Conservation (phyloP, 164 flowering plant genomes). For the Amborella trichopoda region DNA sequence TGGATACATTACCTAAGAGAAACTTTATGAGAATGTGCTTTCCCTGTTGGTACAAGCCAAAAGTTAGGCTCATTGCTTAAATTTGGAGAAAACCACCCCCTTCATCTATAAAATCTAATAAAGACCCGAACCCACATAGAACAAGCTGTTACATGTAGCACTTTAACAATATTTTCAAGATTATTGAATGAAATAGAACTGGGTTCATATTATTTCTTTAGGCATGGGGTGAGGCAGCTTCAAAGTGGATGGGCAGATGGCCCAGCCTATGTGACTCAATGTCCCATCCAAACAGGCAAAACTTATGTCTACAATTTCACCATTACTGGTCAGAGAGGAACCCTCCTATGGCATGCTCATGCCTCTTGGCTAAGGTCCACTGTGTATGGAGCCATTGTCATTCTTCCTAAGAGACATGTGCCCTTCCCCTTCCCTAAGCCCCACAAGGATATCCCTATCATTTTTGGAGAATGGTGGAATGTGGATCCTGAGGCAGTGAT, state of each 20-base stretch:
- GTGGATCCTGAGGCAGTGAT: conserved; percentile 39
- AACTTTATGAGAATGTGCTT: too few species aligned
- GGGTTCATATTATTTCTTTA: too few species aligned
- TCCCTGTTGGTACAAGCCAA: too few species aligned
- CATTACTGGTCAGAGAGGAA: conserved; percentile 44
- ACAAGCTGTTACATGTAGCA: too few species aligned
- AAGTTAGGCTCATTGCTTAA: too few species aligned
- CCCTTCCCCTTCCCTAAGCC: conserved; percentile 46
- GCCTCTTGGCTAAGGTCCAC: conserved; percentile 41
- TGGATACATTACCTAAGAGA: too few species aligned
- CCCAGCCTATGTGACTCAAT: conserved; percentile 44
- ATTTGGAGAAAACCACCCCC: not conserved
- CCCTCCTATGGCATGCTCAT: conserved; percentile 51
- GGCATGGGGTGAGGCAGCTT: conserved; percentile 58
- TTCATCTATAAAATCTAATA: not conserved
- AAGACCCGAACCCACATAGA: not conserved
- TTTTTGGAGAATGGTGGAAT: conserved; percentile 54
- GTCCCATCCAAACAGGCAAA: conserved; percentile 47
- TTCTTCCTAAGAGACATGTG: conserved; percentile 27
- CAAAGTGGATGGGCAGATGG: conserved; percentile 47
- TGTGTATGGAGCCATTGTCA: conserved; percentile 42
- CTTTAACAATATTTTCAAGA: not conserved
- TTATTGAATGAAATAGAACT: not conserved
- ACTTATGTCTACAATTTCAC: conserved; percentile 42
- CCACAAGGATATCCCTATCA: conserved; percentile 36